phyloP scores from a whole-genome alignment of 768 basidiomycete species.

The Multifurca ochricompacta region DNA sequence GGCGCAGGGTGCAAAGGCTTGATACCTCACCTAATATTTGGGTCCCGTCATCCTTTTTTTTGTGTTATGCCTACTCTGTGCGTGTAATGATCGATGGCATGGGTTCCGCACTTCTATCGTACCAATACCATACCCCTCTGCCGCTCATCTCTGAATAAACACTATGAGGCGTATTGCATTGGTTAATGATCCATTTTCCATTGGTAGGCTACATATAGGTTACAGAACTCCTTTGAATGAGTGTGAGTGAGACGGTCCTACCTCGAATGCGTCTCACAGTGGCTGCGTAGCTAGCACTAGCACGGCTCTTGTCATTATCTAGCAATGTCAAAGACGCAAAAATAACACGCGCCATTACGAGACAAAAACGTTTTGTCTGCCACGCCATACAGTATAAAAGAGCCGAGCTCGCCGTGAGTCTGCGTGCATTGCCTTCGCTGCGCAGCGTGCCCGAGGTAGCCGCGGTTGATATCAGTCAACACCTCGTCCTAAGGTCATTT shows the following conservation, averaged over 20 bases:
- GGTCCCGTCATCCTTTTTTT: neutral
- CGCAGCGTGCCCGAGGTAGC: neutral
- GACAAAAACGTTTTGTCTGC: too few relatives aligned
- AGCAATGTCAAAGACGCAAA: too few relatives aligned
- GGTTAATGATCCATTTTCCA: neutral
- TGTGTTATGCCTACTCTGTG: neutral
- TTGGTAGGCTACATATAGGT: neutral
- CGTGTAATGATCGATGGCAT: neutral
- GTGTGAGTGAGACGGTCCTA: too few relatives aligned
- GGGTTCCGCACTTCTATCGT: neutral
- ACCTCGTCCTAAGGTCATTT: neutral
- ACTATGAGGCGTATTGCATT: neutral
- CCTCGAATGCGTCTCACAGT: too few relatives aligned
- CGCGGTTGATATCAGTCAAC: neutral
- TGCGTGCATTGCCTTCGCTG: too few relatives aligned
- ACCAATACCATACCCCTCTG: neutral
- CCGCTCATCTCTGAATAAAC: neutral
- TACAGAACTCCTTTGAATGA: neutral
- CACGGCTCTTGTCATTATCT: too few relatives aligned
- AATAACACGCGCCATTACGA: too few relatives aligned
- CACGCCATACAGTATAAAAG: too few relatives aligned
- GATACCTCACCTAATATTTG: neutral
- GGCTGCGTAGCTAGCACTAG: too few relatives aligned
- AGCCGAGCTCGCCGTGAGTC: too few relatives aligned
- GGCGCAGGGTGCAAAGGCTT: slow-evolving; percentile 12